Evolutionary conservation across 495 filamentous ascomycete genomes (phyloP).

Genomic region (Alectoria sarmentosa): DNA sequence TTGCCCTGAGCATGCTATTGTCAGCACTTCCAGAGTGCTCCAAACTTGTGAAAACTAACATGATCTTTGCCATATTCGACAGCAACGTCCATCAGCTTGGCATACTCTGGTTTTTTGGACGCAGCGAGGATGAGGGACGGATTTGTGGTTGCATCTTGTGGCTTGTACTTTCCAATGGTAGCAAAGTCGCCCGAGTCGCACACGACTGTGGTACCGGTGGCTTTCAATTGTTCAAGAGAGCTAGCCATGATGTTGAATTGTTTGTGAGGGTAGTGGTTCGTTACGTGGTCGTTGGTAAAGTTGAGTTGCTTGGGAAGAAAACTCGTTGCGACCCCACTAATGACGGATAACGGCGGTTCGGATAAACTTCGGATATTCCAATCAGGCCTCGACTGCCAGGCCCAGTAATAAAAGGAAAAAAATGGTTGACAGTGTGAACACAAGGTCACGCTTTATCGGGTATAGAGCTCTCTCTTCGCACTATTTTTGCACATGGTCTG

Average conservation of each 20-base stretch:
- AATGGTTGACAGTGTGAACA: too few relatives aligned
- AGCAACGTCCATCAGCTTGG: constrained; percentile 80
- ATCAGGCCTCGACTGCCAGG: too few relatives aligned
- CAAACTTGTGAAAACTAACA: constrained; percentile 34
- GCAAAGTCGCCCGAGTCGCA: constrained; percentile 83
- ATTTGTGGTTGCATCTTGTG: constrained; percentile 99
- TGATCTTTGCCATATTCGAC: constrained; percentile 77
- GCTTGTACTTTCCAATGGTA: constrained; percentile 99
- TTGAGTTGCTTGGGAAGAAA: neutral
- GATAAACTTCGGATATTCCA: too few relatives aligned
- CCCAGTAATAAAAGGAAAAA: too few relatives aligned
- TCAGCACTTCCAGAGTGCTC: constrained; percentile 3
- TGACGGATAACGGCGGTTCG: neutral
- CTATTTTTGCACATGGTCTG: too few relatives aligned
- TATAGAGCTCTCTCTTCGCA: too few relatives aligned
- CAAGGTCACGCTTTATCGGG: too few relatives aligned
- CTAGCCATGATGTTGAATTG: constrained; percentile 54
- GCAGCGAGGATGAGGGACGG: constrained; percentile 96
- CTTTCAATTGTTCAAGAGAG: constrained; percentile 95
- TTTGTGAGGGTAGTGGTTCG: neutral
- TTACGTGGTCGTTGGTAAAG: neutral
- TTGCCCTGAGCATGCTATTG: constrained; percentile 35
- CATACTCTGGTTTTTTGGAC: constrained; percentile 97
- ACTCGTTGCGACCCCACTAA: constrained; percentile 4
- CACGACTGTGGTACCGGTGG: constrained; percentile 92